Evolutionary conservation across 495 filamentous ascomycete species (phyloP), one percentile per base, ranked within the genome.

Genomic region (Aspergillus sparsus): DNA sequence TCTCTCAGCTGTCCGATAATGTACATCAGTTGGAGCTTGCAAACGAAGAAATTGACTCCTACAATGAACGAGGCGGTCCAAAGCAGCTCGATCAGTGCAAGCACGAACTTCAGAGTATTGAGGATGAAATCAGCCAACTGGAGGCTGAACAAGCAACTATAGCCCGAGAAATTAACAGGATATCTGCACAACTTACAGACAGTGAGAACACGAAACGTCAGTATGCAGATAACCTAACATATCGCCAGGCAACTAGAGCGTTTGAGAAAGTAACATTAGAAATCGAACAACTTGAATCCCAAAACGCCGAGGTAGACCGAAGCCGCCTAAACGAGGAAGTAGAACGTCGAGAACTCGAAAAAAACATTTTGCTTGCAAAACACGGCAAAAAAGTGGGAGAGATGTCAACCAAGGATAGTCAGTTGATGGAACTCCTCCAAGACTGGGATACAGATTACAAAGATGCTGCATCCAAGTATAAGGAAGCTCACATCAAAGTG

Each of bases 361-460:
- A 85, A 57, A 85, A 85, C 57, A 82, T 77, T 45, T 73, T 92
- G 16, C 77, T 79, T 18, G 83, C 84, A 6, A 79, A 87, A 62
- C 80, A 80, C 82, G 11, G 82, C 82, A 57, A 81, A 92, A 41
- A 82, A 9, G 37, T 86, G 75, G 91, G 89, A 16, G 73, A 83
- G 55, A 85, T 95, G 77, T 88, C 83, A 64, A 84, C 86, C 34
- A 96, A 96, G 69, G 92, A 98, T 66, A 82, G 88, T 51, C 85
- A 93, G 62, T 76, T 97, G 15, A 74, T 68, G 56, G 80, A 87
- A 42, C 78, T 93, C 11, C 65, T 89, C 13, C 74, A 80, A 6
- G 91, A 97, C 60, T 99, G 88, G 83, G 82, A 92, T 16, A 86
- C 85, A 3, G 90, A 97, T 49, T 97, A 96, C 76, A 87, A 92